A percentile compares a stretch with the other conserved stretches of the same genome.
phyloP scores from a whole-genome alignment of 106 monocot genomes.

The Dendrobium chrysotoxum region DNA sequence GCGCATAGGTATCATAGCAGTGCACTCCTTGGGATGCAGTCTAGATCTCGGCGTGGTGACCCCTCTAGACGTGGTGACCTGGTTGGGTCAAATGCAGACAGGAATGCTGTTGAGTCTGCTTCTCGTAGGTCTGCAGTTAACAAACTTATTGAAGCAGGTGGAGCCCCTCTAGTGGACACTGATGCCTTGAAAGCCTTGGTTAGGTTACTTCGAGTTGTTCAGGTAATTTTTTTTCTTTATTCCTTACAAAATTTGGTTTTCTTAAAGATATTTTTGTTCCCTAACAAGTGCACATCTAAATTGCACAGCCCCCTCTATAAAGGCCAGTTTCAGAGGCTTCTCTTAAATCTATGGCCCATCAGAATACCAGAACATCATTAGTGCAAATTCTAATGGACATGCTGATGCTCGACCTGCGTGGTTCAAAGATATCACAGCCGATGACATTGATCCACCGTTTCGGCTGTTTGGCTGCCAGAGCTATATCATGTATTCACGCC shows the following conservation, averaged over 20 bases:
- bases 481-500: constrained; percentile 81
- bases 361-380: constrained; percentile 65
- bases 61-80: constrained; percentile 69
- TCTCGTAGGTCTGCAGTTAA: constrained; percentile 38
- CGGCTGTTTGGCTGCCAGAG: constrained; percentile 87
- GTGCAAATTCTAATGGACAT: constrained; percentile 83
- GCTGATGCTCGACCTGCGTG: constrained; percentile 87
- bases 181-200: constrained; percentile 81
- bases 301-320: constrained; percentile 86
- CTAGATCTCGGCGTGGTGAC: constrained; percentile 76
- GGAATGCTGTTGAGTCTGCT: constrained; percentile 39
- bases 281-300: neutral
- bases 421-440: constrained; percentile 19
- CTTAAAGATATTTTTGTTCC: neutral
- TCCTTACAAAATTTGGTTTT: neutral
- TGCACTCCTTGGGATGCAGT: constrained; percentile 74
- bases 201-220: constrained; percentile 88
- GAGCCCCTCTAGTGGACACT: constrained; percentile 70
- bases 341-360: constrained; percentile 90
- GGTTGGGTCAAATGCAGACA: constrained; percentile 40
- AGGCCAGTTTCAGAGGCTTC: constrained; percentile 85
- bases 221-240: constrained; percentile 40
- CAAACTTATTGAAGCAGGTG: constrained; percentile 81
- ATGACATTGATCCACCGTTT: constrained; percentile 57
- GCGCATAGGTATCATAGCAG: constrained; percentile 76